Conservation (phyloP, 2,329 filamentous ascomycete genomes). For the Didymella segeticola region DNA sequence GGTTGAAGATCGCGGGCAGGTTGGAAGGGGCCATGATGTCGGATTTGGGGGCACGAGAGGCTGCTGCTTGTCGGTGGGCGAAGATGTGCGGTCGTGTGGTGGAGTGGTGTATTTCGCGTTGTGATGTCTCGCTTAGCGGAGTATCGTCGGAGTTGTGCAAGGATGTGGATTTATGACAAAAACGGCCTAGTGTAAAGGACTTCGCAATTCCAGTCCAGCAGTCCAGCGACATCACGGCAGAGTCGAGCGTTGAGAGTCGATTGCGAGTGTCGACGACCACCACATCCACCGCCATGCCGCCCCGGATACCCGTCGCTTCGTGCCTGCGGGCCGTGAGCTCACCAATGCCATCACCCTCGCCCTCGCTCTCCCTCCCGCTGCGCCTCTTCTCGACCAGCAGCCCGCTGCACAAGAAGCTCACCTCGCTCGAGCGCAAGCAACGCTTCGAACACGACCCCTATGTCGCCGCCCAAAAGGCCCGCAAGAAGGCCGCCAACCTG, state of each 20-base stretch:
- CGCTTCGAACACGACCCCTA: conserved; percentile 80
- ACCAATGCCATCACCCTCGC: conserved; percentile 24
- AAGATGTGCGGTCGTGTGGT: conserved; percentile 22
- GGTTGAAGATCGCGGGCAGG: conserved; percentile 94
- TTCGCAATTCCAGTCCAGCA: no score
- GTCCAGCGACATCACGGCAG: not conserved
- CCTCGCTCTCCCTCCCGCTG: conserved; percentile 59
- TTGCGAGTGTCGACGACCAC: no score
- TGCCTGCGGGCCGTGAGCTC: conserved; percentile 52
- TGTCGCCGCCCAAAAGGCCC: conserved; percentile 77
- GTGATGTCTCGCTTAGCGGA: not conserved
- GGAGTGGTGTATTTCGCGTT: conserved; percentile 12
- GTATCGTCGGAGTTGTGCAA: no score
- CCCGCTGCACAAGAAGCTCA: conserved; percentile 61
- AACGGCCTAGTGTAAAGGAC: no score
- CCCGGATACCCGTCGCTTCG: conserved; percentile 53
- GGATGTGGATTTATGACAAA: no score
- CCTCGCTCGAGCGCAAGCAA: conserved; percentile 57
- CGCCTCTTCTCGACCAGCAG: conserved; percentile 67
- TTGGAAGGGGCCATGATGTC: conserved; percentile 92
- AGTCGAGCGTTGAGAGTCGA: not conserved
- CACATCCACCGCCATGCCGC: conserved; percentile 50
- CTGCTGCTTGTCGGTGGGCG: conserved; percentile 32
- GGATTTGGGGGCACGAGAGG: conserved; percentile 39
- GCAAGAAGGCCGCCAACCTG: conserved; percentile 83